phyloP scores from a whole-genome alignment of 2,329 filamentous ascomycete species.

The Fusarium sp. region DNA sequence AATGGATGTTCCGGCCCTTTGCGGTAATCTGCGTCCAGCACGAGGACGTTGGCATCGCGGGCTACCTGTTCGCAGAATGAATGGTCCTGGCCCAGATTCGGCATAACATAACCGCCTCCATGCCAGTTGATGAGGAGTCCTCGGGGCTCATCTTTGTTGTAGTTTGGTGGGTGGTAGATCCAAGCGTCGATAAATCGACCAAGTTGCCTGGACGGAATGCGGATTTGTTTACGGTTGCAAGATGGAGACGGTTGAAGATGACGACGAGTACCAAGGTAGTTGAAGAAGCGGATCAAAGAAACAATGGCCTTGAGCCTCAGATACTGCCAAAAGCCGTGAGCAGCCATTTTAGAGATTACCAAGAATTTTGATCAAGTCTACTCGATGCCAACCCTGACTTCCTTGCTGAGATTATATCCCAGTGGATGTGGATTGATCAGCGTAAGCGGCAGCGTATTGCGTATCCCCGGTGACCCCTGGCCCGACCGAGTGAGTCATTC shows the following conservation, averaged over 20 bases:
- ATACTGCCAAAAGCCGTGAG: slow-evolving; percentile 24
- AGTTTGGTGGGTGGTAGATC: slow-evolving; percentile 40
- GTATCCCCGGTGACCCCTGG: background rate
- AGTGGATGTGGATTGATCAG: background rate
- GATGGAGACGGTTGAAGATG: slow-evolving; percentile 19
- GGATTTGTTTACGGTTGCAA: slow-evolving; percentile 24
- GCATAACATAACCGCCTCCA: slow-evolving; percentile 51
- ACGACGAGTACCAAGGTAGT: slow-evolving; percentile 19
- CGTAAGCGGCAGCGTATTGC: background rate
- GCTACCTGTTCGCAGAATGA: slow-evolving; percentile 51
- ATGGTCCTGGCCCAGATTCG: slow-evolving; percentile 54
- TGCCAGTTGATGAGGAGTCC: slow-evolving; percentile 52
- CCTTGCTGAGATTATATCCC: background rate
- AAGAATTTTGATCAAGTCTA: background rate
- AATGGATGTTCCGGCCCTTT: slow-evolving; percentile 55
- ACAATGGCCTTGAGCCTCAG: slow-evolving; percentile 28
- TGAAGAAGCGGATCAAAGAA: slow-evolving; percentile 27
- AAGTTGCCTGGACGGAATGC: slow-evolving; percentile 45
- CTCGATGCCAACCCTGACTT: background rate
- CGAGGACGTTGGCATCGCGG: slow-evolving; percentile 38
- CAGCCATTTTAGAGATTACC: background rate
- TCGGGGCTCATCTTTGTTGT: background rate
- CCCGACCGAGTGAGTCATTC: background rate
- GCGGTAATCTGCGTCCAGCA: slow-evolving; percentile 53
- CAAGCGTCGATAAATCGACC: slow-evolving; percentile 45